A percentile compares a stretch with the other conserved stretches of the same genome.
Conservation (phyloP, 306 rosid genomes). For the Begonia fuchsioides region DNA sequence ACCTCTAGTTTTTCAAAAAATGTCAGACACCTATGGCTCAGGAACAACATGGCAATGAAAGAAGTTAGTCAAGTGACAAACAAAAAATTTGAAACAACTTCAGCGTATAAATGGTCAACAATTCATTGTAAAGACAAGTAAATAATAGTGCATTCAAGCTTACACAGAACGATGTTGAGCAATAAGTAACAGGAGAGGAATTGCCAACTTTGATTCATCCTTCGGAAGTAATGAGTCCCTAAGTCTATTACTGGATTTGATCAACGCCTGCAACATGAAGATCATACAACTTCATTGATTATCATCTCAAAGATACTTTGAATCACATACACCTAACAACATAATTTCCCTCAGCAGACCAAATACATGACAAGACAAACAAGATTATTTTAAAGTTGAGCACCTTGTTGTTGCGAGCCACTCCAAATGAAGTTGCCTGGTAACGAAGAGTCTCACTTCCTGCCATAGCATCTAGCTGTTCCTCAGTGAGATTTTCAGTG, state of each 20-base stretch:
- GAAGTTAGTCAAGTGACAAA: no score
- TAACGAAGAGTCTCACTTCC: conserved; percentile 95
- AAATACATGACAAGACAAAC: no score
- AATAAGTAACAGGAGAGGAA: conserved; percentile 79
- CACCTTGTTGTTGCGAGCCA: conserved; percentile 89
- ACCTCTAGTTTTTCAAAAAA: no score
- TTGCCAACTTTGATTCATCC: conserved; percentile 80
- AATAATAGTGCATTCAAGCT: conserved; percentile 15
- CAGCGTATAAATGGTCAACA: no score
- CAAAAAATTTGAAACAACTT: no score
- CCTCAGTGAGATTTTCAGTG: conserved; percentile 93
- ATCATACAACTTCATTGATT: background rate
- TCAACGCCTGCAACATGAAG: conserved; percentile 45
- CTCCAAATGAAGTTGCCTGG: conserved; percentile 91
- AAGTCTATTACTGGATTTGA: conserved; percentile 86
- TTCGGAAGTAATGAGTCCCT: conserved; percentile 78
- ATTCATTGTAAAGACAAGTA: no score
- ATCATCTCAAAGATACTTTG: background rate
- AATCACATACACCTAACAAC: no score
- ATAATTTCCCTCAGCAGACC: no score
- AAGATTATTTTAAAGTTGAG: no score
- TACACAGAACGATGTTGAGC: conserved; percentile 97
- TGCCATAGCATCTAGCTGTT: conserved; percentile 95
- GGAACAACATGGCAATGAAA: no score
- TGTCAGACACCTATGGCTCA: no score